phyloP scores from a whole-genome alignment of 2,329 filamentous ascomycete genomes.

The Ophiostoma tasmaniense region DNA sequence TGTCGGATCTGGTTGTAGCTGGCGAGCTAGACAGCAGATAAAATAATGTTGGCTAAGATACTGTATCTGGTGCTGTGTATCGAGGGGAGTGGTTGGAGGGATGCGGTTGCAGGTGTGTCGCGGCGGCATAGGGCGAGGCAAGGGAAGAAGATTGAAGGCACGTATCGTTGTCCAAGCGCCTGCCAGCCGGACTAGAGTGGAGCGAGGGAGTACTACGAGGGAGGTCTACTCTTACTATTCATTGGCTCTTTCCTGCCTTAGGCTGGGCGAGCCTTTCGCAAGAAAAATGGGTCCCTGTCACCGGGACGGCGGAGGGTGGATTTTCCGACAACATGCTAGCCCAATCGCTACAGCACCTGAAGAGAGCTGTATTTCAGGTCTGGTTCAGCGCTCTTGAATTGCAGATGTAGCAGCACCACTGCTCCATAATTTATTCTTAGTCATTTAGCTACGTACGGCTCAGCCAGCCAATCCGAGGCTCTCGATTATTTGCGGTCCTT shows the following conservation, averaged over 20 bases:
- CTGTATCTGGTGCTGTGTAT: not conserved
- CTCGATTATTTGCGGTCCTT: constrained; percentile 17
- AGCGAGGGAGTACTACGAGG: not conserved
- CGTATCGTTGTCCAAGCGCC: not conserved
- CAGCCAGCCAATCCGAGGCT: constrained; percentile 20
- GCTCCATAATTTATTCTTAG: not conserved
- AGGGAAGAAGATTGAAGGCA: not conserved
- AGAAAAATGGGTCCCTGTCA: not conserved
- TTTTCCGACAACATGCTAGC: not conserved
- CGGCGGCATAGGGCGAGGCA: not conserved
- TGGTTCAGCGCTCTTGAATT: not conserved
- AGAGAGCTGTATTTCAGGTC: not conserved
- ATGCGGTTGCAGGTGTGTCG: constrained; percentile 3
- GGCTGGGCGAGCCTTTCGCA: constrained; percentile 10
- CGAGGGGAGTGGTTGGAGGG: not conserved
- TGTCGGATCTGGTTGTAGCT: not conserved
- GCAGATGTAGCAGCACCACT: not conserved
- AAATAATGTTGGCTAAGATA: constrained; percentile 2
- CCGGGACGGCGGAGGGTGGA: not conserved
- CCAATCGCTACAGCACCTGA: not conserved
- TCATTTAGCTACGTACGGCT: not conserved
- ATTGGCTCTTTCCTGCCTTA: constrained; percentile 10
- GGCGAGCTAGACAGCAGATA: not conserved
- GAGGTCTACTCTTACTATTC: not conserved
- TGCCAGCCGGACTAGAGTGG: not conserved